Evolutionary conservation across 192 early-diverging fungal species (phyloP), one percentile per base, ranked within the genome.

Genomic region (Coemansia sp.): DNA sequence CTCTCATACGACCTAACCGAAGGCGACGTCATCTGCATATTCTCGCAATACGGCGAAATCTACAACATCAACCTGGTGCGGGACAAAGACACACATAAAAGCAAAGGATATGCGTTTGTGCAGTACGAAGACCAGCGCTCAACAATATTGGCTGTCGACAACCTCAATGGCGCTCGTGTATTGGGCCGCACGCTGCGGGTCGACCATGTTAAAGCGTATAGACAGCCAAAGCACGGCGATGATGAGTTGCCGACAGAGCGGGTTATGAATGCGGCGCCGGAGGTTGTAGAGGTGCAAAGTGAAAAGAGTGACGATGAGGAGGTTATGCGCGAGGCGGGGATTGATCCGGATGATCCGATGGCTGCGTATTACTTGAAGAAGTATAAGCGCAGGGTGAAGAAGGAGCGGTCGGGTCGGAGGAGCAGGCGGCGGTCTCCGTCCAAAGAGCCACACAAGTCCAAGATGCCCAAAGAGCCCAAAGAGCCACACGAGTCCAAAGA

Each of bases 101-200:
- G 88, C 46, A 90, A 88, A 52, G 95, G 95, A 5, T 96, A 85
- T 77, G 87, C 83, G 5, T 97, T 97, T 68, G 60, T 97, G 17
- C 90, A 92, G 64, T 97, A 94, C 77, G 90, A 94, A 65, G 94
- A 97, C 83, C 94, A 98, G 69, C 72, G 91, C 54, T 89, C 87
- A 56, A 97, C 95, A 3, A 74, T 94, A 1, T 81, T 98, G 36
- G 93, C 94, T 0, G 96, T 98, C 5, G 96, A 98, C 78, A 98
- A 98, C 74, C 84, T 98, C 34, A 94, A 94, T 71, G 94, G 94
- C 6, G 75, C 75, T 44, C 82, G 86, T 48, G 48, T 81, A 25
- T 66, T 81, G 21, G 78, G 73, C 19, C 81, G 91, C 22, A 82
- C 81, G 21, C 34, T 93, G 55, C 86, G 90, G 47, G 91, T 93